These are phyloP conservation scores for Halteria grandinella DNA, from an alignment of 73 alveolate genomes.

Conservation along the genomic window DNA sequence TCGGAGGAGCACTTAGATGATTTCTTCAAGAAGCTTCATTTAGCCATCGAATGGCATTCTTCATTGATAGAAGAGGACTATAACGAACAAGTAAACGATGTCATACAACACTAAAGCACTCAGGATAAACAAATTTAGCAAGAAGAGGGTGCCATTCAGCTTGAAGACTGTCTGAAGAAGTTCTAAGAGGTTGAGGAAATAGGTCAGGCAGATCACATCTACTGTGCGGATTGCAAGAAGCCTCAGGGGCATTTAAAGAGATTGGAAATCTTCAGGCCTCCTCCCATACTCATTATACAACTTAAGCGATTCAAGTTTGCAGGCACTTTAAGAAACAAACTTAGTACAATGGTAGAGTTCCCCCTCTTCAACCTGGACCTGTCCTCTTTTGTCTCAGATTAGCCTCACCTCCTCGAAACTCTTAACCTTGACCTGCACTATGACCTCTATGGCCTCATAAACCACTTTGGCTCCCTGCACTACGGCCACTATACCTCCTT, in stretches of 20 bases:
- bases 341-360: slow-evolving; percentile 43
- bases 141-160: slow-evolving; percentile 33
- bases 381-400: slow-evolving; percentile 9
- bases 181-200: slow-evolving; percentile 58
- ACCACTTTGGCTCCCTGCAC: slow-evolving; percentile 83
- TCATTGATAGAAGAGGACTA: slow-evolving; percentile 47
- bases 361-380: slow-evolving; percentile 71
- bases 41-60: slow-evolving; percentile 60
- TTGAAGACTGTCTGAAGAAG: slow-evolving; percentile 52
- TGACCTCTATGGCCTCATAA: slow-evolving; percentile 85
- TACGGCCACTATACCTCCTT: slow-evolving; percentile 87
- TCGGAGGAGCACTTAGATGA: slow-evolving; percentile 6
- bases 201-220: slow-evolving; percentile 25
- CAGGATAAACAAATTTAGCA: slow-evolving; percentile 4
- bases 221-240: slow-evolving; percentile 77
- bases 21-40: not conserved
- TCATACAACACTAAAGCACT: slow-evolving; percentile 1
- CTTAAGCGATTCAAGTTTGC: slow-evolving; percentile 76
- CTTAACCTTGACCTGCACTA: slow-evolving; percentile 43
- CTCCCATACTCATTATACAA: slow-evolving; percentile 81
- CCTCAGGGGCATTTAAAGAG: slow-evolving; percentile 72
- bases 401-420: slow-evolving; percentile 6
- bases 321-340: slow-evolving; percentile 21
- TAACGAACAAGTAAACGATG: slow-evolving; percentile 23
- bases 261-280: slow-evolving; percentile 78